Conservation (phyloP, 306 rosid genomes). For the Biancaea sappan region DNA sequence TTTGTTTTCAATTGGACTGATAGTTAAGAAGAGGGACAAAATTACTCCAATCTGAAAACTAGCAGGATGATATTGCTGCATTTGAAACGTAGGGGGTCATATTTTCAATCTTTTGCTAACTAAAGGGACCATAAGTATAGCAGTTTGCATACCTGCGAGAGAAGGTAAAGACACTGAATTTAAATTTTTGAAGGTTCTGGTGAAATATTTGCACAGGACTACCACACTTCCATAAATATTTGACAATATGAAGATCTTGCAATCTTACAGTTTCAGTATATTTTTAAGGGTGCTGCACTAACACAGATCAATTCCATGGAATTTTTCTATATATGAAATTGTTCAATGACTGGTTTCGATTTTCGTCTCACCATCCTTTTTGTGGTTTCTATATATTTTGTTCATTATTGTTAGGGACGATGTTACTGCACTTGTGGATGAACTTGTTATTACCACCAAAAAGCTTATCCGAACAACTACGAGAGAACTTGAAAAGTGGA, state of each 20-base stretch:
- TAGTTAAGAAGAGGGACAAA: background rate
- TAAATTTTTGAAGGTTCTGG: background rate
- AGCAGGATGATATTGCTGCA: background rate
- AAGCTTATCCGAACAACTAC: constrained; percentile 70
- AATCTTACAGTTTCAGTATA: background rate
- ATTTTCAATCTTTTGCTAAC: background rate
- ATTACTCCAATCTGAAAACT: background rate
- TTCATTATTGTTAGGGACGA: constrained; percentile 58
- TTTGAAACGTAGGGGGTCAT: background rate
- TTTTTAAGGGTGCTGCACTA: background rate
- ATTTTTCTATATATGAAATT: background rate
- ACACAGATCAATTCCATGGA: background rate
- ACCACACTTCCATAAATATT: background rate
- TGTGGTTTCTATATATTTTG: constrained; percentile 3
- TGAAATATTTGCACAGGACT: background rate
- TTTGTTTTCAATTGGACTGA: background rate
- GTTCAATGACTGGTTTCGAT: constrained; percentile 9
- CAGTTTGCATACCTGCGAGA: background rate
- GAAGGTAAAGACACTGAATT: background rate
- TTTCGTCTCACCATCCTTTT: background rate
- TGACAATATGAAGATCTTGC: background rate
- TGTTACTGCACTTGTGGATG: constrained; percentile 68
- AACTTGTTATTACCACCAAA: constrained; percentile 63
- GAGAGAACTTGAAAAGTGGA: constrained; percentile 78
- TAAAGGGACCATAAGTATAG: background rate